Conservation (phyloP, 169 alveolate species). For the Plasmodium inui region DNA sequence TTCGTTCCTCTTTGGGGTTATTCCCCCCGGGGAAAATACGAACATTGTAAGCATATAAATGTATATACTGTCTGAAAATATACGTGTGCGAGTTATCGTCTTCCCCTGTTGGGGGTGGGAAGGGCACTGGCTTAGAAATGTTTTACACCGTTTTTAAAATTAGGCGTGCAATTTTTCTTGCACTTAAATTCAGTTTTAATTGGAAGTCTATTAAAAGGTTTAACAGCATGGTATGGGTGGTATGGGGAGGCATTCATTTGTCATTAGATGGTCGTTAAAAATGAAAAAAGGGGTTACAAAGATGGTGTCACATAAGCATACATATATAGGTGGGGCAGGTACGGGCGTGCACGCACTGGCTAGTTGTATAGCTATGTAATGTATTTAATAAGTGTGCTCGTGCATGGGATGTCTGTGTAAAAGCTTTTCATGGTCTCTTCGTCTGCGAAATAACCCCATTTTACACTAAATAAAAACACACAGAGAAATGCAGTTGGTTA, state of each 20-base stretch:
- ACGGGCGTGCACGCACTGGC: background rate
- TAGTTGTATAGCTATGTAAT: background rate
- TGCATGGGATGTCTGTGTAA: background rate
- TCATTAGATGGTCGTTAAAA: conserved; percentile 28
- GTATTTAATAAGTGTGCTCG: background rate
- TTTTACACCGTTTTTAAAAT: conserved; percentile 24
- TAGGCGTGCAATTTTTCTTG: conserved; percentile 23
- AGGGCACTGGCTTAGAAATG: background rate
- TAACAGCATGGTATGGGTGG: background rate
- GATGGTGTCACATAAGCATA: background rate
- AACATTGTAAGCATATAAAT: background rate
- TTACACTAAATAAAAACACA: background rate
- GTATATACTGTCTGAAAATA: background rate
- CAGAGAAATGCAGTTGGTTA: conserved; percentile 30
- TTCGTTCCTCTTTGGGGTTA: background rate
- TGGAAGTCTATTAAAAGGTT: conserved; percentile 33
- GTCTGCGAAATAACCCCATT: background rate
- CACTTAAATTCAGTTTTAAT: conserved; percentile 7
- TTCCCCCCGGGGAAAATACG: background rate
- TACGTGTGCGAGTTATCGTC: background rate
- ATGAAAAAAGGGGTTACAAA: conserved; percentile 11
- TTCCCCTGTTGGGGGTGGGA: background rate
- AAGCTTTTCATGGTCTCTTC: background rate
- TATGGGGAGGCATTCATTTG: background rate
- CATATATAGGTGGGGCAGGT: background rate